phyloP scores from a whole-genome alignment of 148 eudicot species.

The Persicaria tinctoria region DNA sequence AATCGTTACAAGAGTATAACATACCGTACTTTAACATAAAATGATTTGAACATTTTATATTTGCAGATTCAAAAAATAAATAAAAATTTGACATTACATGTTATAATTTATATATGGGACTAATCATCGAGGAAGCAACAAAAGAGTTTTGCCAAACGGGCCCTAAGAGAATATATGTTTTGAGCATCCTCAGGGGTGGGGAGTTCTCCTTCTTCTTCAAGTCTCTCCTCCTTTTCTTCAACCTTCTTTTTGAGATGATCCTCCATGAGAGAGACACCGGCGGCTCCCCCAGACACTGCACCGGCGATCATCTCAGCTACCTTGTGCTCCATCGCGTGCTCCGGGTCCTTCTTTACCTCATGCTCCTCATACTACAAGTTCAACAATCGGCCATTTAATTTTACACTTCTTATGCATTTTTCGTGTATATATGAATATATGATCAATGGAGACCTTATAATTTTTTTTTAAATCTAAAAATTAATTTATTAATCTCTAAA shows the following conservation, averaged over 20 bases:
- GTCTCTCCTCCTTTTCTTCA: neutral
- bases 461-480: too few relatives aligned
- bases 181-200: neutral
- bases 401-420: neutral
- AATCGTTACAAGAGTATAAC: too few relatives aligned
- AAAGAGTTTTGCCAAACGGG: constrained; percentile 2
- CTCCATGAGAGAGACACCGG: neutral
- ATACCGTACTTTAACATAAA: too few relatives aligned
- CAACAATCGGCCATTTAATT: neutral
- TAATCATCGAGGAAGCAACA: neutral
- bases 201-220: neutral
- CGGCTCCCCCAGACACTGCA: neutral
- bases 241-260: neutral
- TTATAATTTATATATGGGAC: too few relatives aligned
- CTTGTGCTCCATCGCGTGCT: constrained; percentile 9
- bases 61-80: too few relatives aligned
- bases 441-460: too few relatives aligned
- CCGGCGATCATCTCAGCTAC: neutral
- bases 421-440: too few relatives aligned
- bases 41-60: too few relatives aligned
- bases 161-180: neutral
- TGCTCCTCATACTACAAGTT: constrained; percentile 3
- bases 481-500: too few relatives aligned
- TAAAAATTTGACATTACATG: too few relatives aligned
- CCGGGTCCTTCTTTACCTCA: constrained; percentile 6